Conservation (phyloP, 257 asterid species). For the Eustoma russellianum region DNA sequence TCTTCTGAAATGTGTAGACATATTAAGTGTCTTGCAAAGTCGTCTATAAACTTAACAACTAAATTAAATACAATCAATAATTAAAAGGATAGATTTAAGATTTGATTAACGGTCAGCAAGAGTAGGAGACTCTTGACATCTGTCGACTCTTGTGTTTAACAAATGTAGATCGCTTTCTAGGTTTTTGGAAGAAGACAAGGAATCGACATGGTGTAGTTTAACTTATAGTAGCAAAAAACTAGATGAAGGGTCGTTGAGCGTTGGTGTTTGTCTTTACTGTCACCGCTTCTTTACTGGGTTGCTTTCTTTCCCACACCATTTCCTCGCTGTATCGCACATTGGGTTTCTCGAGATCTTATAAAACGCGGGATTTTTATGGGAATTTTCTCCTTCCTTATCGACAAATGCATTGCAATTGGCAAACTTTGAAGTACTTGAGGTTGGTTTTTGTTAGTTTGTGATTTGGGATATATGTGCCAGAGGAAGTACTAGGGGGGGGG, state of each 20-base stretch:
- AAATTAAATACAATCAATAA: too few relatives aligned
- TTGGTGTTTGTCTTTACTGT: slow-evolving; percentile 18
- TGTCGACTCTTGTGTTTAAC: slow-evolving; percentile 8
- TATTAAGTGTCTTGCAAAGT: too few relatives aligned
- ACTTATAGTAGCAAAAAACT: too few relatives aligned
- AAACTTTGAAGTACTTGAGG: slow-evolving; percentile 10
- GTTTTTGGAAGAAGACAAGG: slow-evolving; percentile 36
- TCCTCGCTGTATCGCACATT: slow-evolving; percentile 53
- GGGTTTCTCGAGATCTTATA: slow-evolving; percentile 11
- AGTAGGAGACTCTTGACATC: slow-evolving; percentile 16
- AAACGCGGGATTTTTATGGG: slow-evolving; percentile 20
- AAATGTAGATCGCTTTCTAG: slow-evolving; percentile 20
- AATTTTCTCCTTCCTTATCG: slow-evolving; percentile 7
- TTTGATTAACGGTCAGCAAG: not conserved
- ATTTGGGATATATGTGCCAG: slow-evolving; percentile 15
- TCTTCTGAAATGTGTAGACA: too few relatives aligned
- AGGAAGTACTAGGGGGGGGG: not conserved
- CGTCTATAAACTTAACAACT: too few relatives aligned
- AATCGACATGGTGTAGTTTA: slow-evolving; percentile 23
- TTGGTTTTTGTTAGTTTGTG: slow-evolving; percentile 13
- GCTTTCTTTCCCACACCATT: slow-evolving; percentile 27
- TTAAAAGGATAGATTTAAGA: too few relatives aligned
- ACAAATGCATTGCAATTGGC: not conserved
- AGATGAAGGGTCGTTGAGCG: not conserved
- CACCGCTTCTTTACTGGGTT: slow-evolving; percentile 7